Percentiles rank a stretch among this genome's conserved stretches.
Conservation (phyloP, 768 basidiomycete genomes). For the Hemileccinum impolitum region DNA sequence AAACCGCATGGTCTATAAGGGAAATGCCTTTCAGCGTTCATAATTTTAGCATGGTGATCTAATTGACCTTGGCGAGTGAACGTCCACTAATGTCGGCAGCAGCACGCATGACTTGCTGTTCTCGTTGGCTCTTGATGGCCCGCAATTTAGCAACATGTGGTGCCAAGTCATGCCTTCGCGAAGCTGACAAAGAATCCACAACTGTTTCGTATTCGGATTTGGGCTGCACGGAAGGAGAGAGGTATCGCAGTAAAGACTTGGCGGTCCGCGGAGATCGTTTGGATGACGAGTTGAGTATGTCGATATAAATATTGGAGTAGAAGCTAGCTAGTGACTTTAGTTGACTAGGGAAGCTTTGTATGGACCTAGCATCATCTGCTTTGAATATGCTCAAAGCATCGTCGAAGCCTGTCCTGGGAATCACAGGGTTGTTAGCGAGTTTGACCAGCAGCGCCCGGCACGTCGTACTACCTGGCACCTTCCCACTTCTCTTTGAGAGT, state of each 20-base stretch:
- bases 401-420: conserved; percentile 56
- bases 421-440: background rate
- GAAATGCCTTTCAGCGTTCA: background rate
- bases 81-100: conserved; percentile 87
- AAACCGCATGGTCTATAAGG: conserved; percentile 77
- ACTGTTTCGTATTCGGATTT: conserved; percentile 52
- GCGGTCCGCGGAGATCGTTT: conserved; percentile 40
- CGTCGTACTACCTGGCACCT: conserved; percentile 58
- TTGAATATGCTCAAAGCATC: conserved; percentile 68
- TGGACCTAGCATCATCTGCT: conserved; percentile 69
- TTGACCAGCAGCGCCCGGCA: background rate
- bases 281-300: conserved; percentile 40
- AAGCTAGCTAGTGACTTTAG: conserved; percentile 52
- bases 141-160: conserved; percentile 70
- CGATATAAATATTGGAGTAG: conserved; percentile 52
- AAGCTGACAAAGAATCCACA: conserved; percentile 49
- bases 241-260: conserved; percentile 56
- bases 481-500: conserved; percentile 86
- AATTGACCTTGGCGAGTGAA: conserved; percentile 76
- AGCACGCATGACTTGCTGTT: conserved; percentile 73
- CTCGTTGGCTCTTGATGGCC: conserved; percentile 73
- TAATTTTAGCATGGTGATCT: background rate
- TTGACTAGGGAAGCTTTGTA: conserved; percentile 51
- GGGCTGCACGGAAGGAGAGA: conserved; percentile 28
- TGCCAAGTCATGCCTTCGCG: conserved; percentile 51